Evolutionary conservation across 768 basidiomycete genomes (phyloP), one percentile per base, ranked within the genome.

Genomic region (Naganishia onofrii): DNA sequence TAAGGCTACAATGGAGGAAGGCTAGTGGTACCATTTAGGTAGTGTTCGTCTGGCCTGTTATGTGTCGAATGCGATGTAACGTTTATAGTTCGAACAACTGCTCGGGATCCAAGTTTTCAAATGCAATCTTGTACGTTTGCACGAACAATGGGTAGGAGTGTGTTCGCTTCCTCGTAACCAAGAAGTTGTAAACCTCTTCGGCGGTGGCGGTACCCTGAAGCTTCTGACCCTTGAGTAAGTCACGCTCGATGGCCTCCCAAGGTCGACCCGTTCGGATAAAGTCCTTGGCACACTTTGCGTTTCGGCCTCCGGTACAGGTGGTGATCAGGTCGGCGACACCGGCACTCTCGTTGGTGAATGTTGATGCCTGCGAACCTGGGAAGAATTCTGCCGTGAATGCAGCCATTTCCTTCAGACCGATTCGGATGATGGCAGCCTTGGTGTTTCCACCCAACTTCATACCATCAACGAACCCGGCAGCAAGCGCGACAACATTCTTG

Each of bases 251-350:
- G 46, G 81, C 72, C 38, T 82, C 79, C 75, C 83, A 84, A 2
- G 81, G 69, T 79, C 82, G 82, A 36, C 82, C 81, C 12, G 78
- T 78, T 68, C 79, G 80, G 52, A 81, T 81, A 73, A 84, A 84
- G 36, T 82, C 82, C 68, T 82, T 81, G 29, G 83, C 83, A 51
- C 79, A 79, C 72, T 82, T 82, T 32, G 76, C 71, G 74, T 80
- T 80, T 67, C 79, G 64, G 13, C 79, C 79, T 52, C 79, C 77
- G 73, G 78, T 78, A 71, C 79, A 78, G 55, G 79, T 77, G 15
- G 83, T 84, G 77, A 84, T 83, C 67, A 84, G 71, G 72, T 84
- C 84, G 44, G 83, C 84, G 60, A 84, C 76, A 58, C 84, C 84
- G 9, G 83, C 57, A 60, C 72, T 73, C 70, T 81, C 79, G 38